phyloP scores from a whole-genome alignment of 805 yeast genomes.

The Barnettozyma vustinii region DNA sequence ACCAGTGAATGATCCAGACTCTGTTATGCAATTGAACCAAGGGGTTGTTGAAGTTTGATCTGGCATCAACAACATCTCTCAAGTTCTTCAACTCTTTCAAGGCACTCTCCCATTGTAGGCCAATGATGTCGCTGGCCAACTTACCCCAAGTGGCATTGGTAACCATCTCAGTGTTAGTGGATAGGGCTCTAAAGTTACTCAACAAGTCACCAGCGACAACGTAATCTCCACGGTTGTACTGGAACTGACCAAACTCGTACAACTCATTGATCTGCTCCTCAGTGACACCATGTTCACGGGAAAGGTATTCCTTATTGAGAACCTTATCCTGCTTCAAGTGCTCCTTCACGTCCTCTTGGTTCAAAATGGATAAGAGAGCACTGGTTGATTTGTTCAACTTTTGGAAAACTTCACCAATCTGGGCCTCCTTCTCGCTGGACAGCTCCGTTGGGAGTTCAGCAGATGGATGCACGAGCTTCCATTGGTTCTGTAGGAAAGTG shows the following conservation, averaged over 20 bases:
- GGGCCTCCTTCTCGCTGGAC: conserved; percentile 33
- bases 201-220: conserved; percentile 52
- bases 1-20: conserved; percentile 67
- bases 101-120: conserved; percentile 47
- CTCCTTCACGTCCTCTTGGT: conserved; percentile 45
- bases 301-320: conserved; percentile 44
- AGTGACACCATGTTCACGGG: conserved; percentile 39
- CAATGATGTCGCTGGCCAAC: conserved; percentile 54
- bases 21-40: conserved; percentile 56
- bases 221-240: conserved; percentile 60
- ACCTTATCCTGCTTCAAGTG: conserved; percentile 49
- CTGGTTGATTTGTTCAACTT: conserved; percentile 38
- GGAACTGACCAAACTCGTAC: conserved; percentile 56
- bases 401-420: conserved; percentile 25
- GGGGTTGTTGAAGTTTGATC: conserved; percentile 44
- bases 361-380: conserved; percentile 40
- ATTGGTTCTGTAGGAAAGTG: conserved; percentile 42
- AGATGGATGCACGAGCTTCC: conserved; percentile 35
- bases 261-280: conserved; percentile 45
- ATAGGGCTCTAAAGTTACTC: conserved; percentile 50
- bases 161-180: conserved; percentile 44
- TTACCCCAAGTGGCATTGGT: conserved; percentile 64
- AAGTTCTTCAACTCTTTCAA: conserved; percentile 47
- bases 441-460: conserved; percentile 37
- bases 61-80: conserved; percentile 53